Evolutionary conservation across 345 rosid genomes (phyloP), one percentile per base, ranked within the genome.

Genomic region (Gossypium raimondii): DNA sequence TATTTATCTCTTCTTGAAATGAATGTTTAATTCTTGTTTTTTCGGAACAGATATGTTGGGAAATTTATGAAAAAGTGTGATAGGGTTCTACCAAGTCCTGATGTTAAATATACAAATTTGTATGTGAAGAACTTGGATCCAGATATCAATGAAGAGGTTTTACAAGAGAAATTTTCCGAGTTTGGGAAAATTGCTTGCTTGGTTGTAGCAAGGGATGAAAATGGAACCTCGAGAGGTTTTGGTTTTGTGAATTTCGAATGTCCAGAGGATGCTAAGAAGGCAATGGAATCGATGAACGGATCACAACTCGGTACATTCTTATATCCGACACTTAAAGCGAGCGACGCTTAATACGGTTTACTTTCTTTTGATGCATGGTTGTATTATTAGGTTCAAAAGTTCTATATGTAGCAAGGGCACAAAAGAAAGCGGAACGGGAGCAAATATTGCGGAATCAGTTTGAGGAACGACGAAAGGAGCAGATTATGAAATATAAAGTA

Each of bases 321-420:
- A 22, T 56, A 64, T 44, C 22, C 9, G 48, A 48, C 12, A 48
- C 52, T 14, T 73, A 11, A 76, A 12, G 20, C 41, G 7, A 5
- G 41, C 7, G 41, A 34, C 7, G 10, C 3, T 41, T 2, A 18
- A 66, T 59, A 9, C 47, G 65, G 65, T 4, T 41, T 58, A 29
- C 17, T 58, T 57, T 63, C 11, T 68, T 68, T 50, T 72, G 60
- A 44, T 73, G 34, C 44, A 16, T 17, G 18, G 48, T 22, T 22
- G 22, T 57, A 57, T 22, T 62, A 75, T 14, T 70, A 93, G 98
- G 97, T 27, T 84, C 88, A 12, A 86, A 87, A 73, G 73, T 55
- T 70, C 80, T 93, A 22, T 93, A 87, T 24, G 93, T 88, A 56
- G 90, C 88, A 74, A 89, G 90, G 78, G 98, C 98, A 52, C 97